Evolutionary conservation across 2,329 filamentous ascomycete genomes (phyloP), one percentile per base, ranked within the genome.

Genomic region (Penicillium italicum): DNA sequence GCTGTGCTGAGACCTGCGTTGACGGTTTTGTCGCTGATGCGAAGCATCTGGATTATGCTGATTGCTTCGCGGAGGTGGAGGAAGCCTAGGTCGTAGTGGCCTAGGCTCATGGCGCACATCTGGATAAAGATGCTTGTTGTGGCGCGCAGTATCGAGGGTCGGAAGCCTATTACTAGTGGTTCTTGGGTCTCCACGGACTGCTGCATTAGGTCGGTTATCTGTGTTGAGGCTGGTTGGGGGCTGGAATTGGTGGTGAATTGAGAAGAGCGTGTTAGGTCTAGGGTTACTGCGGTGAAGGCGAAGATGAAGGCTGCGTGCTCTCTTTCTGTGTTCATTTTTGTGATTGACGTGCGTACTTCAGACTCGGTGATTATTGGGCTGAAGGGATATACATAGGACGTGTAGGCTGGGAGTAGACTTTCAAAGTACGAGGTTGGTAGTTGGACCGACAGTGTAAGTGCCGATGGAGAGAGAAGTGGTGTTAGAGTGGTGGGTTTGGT

Each of bases 121-220:
- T 82, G 78, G 34, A 82, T 74, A 58, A 81, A 82, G 42, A 82
- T 70, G 37, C 75, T 78, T n/a, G 77, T 79, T 72, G 81, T 77
- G 14, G 79, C 74, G 36, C 77, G 72, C 55, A 77, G 74, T 31
- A 80, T 72, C 0, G 75, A 77, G 11, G 76, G 72, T 1, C 72
- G 70, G 4, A 74, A 70, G n/a, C 75, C 72, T 6, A 71, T 69
- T 12, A 66, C 63, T 1, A 74, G 60, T n/a, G 75, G 73, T 10
- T 72, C 67, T 12, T 74, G 71, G 7, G 69, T 63, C 48, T 70
- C 68, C 60, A 64, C 71, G 56, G 66, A 74, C 66, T 58, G 76
- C 60, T 53, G 71, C 30, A 66, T 50, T 31, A 72, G 57, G 10
- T 63, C 60, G 14, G 60, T 50, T 46, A 69, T 63, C n/a, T 62